These are phyloP conservation scores for Trichoderma polysporum DNA, from an alignment of 2,329 filamentous ascomycete species.

Conservation along the genomic window DNA sequence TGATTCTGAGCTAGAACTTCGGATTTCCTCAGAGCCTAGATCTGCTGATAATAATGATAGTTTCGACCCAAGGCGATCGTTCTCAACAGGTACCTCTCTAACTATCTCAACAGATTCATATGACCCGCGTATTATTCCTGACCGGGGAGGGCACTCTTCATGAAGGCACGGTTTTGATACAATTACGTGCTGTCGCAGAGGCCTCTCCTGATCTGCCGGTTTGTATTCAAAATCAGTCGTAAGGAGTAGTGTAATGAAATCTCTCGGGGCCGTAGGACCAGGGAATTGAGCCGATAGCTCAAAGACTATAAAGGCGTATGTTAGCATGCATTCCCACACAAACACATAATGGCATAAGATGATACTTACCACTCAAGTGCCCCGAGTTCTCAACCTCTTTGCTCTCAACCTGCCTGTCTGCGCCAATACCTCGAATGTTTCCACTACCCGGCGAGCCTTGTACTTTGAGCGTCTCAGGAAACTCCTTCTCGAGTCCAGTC, in stretches of 20 bases:
- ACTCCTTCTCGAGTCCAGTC: conserved; percentile 73
- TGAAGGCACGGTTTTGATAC: conserved; percentile 83
- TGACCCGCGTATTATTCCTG: conserved; percentile 76
- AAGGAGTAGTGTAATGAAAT: conserved; percentile 79
- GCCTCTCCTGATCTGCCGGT: conserved; percentile 35
- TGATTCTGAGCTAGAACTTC: conserved; percentile 24
- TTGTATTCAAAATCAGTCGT: conserved; percentile 58
- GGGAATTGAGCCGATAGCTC: conserved; percentile 88
- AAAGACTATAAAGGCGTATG: conserved; percentile 59
- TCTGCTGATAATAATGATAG: conserved; percentile 37
- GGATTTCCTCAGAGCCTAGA: conserved; percentile 31
- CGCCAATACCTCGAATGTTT: conserved; percentile 81
- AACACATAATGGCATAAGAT: not conserved
- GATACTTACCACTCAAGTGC: conserved; percentile 57
- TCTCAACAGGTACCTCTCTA: conserved; percentile 68
- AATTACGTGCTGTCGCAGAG: conserved; percentile 72
- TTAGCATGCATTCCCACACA: not conserved
- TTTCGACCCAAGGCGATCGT: conserved; percentile 40
- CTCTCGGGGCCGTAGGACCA: conserved; percentile 80
- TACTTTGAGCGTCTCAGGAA: conserved; percentile 71
- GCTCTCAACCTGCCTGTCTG: conserved; percentile 70
- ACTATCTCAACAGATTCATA: conserved; percentile 95
- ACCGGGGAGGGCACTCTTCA: conserved; percentile 65
- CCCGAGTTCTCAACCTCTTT: conserved; percentile 57
- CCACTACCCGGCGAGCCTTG: conserved; percentile 69